phyloP scores from a whole-genome alignment of 257 asterid genomes.

The Apocynum venetum region DNA sequence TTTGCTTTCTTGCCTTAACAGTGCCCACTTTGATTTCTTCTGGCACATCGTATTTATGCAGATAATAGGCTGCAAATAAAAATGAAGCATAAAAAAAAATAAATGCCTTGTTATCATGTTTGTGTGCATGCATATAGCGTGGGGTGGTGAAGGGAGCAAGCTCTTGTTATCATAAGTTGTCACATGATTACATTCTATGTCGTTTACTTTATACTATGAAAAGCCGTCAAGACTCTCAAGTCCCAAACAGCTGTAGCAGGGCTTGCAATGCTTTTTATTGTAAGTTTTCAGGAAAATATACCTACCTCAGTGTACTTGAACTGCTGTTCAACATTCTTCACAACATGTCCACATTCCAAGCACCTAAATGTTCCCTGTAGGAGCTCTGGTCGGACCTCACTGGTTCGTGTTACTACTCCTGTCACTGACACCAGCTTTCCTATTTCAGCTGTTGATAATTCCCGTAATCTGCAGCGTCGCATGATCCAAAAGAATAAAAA shows the following conservation, averaged over 20 bases:
- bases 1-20: constrained; percentile 95
- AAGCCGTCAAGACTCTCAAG: neutral
- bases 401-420: constrained; percentile 93
- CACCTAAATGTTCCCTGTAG: constrained; percentile 87
- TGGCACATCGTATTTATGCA: constrained; percentile 92
- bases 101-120: neutral
- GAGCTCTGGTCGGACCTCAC: constrained; percentile 98
- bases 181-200: neutral
- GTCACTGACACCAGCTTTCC: constrained; percentile 90
- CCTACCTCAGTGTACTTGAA: constrained; percentile 94
- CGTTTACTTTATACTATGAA: no score
- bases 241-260: neutral
- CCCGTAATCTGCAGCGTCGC: constrained; percentile 51
- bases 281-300: neutral
- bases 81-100: constrained; percentile 1
- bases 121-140: neutral
- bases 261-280: neutral
- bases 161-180: neutral
- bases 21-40: constrained; percentile 78
- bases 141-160: neutral
- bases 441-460: constrained; percentile 72
- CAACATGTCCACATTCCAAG: constrained; percentile 73
- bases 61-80: constrained; percentile 70
- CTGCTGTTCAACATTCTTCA: constrained; percentile 82
- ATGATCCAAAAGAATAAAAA: neutral